A percentile compares a stretch with the other conserved stretches of the same genome.
Evolutionary conservation across 441 rosid species (phyloP).

Genomic region (Gossypium davidsonii): DNA sequence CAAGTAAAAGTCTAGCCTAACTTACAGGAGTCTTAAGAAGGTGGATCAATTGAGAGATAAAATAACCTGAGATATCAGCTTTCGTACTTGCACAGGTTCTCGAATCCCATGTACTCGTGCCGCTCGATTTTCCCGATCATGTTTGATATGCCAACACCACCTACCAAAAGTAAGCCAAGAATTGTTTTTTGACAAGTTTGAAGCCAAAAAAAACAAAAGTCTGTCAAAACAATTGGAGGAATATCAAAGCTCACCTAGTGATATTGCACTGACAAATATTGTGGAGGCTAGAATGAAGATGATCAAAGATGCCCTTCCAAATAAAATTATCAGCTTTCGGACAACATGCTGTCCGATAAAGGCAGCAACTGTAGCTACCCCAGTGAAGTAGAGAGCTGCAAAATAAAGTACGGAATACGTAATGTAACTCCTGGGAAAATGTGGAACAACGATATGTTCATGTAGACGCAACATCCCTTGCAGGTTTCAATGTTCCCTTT

Average conservation of each 20-base stretch:
- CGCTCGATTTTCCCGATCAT: constrained; percentile 39
- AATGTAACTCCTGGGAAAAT: neutral
- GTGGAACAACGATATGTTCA: neutral
- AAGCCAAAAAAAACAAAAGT: neutral
- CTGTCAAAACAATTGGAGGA: neutral
- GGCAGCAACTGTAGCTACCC: constrained; percentile 50
- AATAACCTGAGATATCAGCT: constrained; percentile 6
- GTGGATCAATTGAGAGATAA: neutral
- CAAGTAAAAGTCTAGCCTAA: neutral
- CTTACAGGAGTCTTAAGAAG: neutral
- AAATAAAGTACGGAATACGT: neutral
- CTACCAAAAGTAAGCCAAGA: constrained; percentile 22
- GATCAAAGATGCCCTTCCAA: constrained; percentile 56
- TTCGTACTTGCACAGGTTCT: constrained; percentile 55
- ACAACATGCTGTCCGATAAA: constrained; percentile 53
- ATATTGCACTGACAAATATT: constrained; percentile 50
- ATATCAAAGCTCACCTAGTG: constrained; percentile 35
- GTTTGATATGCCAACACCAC: constrained; percentile 60
- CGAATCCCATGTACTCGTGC: constrained; percentile 68
- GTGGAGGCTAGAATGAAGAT: constrained; percentile 57
- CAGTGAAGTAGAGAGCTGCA: constrained; percentile 45
- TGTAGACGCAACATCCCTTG: neutral
- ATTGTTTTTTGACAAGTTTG: neutral
- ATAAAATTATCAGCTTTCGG: constrained; percentile 34
- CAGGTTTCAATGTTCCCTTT: neutral